phyloP scores from a whole-genome alignment of 805 yeast species.

The Metschnikowia lochheadii region DNA sequence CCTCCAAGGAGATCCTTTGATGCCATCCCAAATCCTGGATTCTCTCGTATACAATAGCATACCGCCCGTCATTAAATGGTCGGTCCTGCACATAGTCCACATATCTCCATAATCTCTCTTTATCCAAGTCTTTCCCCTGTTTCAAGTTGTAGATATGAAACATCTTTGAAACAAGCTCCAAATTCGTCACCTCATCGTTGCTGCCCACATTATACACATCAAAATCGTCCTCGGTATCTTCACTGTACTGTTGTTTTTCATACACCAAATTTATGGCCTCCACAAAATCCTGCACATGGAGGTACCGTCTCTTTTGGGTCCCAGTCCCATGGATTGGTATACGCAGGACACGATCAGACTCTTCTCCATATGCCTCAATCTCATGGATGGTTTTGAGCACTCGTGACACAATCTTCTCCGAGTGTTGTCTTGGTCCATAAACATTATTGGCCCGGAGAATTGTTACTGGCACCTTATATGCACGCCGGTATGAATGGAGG shows the following conservation, averaged over 20 bases:
- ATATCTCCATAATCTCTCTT: slow-evolving; percentile 7
- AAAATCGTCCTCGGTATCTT: too few species aligned
- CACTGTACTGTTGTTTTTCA: slow-evolving; percentile 4
- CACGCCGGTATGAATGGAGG: slow-evolving; percentile 40
- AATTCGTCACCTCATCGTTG: slow-evolving; percentile 12
- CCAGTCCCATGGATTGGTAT: slow-evolving; percentile 50
- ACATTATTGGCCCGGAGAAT: slow-evolving; percentile 49
- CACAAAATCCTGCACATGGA: slow-evolving; percentile 42
- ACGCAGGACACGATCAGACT: slow-evolving; percentile 9
- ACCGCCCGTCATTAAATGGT: slow-evolving; percentile 30
- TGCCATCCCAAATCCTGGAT: slow-evolving; percentile 31
- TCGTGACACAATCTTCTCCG: slow-evolving; percentile 48
- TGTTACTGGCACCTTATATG: slow-evolving; percentile 40
- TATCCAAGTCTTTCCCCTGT: neutral
- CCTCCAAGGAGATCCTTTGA: slow-evolving; percentile 18
- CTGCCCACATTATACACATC: slow-evolving; percentile 24
- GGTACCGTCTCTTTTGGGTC: slow-evolving; percentile 37
- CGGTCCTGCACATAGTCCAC: slow-evolving; percentile 28
- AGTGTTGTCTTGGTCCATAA: slow-evolving; percentile 51
- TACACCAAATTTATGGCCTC: slow-evolving; percentile 34
- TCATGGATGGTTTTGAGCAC: slow-evolving; percentile 2
- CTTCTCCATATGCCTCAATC: neutral
- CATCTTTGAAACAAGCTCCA: slow-evolving; percentile 21
- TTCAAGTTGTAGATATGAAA: slow-evolving; percentile 9
- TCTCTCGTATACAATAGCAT: slow-evolving; percentile 22